These are phyloP conservation scores for Collybia mongolica DNA, from an alignment of 768 basidiomycete genomes.

Conservation along the genomic window DNA sequence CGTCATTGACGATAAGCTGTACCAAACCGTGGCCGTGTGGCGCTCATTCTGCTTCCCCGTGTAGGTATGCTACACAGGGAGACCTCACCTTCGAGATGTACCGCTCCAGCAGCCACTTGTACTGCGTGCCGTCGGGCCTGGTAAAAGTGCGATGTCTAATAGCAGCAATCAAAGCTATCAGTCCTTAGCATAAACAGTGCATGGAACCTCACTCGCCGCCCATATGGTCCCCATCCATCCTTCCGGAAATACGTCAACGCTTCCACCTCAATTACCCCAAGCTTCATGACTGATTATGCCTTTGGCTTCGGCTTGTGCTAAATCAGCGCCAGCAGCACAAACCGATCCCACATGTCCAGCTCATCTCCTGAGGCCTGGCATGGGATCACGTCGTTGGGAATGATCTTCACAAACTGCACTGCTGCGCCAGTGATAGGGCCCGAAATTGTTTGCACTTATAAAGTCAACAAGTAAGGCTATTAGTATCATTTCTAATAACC, in stretches of 20 bases:
- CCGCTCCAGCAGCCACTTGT: not conserved
- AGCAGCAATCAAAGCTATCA: not conserved
- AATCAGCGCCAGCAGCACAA: slow-evolving; percentile 28
- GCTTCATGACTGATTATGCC: slow-evolving; percentile 25
- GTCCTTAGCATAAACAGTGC: not conserved
- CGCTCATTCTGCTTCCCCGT: no score
- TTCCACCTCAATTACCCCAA: slow-evolving; percentile 22
- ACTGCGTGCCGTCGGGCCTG: slow-evolving; percentile 13
- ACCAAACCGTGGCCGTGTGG: not conserved
- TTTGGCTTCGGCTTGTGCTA: slow-evolving; percentile 23
- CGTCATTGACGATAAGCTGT: not conserved
- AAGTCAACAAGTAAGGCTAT: no score
- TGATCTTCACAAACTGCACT: no score
- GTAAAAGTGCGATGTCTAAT: slow-evolving; percentile 19
- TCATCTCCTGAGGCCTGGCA: slow-evolving; percentile 3
- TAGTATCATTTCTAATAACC: no score
- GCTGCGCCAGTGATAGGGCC: no score
- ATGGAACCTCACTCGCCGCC: slow-evolving; percentile 9
- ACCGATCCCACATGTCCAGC: slow-evolving; percentile 20
- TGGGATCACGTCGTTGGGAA: not conserved
- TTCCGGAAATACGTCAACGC: slow-evolving; percentile 24
- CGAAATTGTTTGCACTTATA: no score
- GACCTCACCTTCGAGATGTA: slow-evolving; percentile 11
- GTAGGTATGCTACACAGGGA: no score
- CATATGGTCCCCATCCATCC: slow-evolving; percentile 13